These are phyloP conservation scores for Carex scoparia DNA, from an alignment of 176 grass and related monocot genomes.

Conservation along the genomic window DNA sequence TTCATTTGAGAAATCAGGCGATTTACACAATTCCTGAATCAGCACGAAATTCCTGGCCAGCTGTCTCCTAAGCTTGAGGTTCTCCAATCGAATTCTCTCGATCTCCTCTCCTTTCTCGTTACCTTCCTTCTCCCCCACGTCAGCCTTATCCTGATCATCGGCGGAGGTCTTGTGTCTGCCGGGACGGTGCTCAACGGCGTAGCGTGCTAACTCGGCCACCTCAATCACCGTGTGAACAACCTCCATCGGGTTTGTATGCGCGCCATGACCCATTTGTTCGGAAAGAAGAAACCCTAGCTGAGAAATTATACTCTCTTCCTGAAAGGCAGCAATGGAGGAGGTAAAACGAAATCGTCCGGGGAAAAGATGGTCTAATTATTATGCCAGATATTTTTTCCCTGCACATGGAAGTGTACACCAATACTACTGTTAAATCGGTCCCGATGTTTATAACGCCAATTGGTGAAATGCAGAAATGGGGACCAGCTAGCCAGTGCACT, in stretches of 20 bases:
- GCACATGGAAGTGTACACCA: background rate
- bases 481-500: no score
- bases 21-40: constrained; percentile 55
- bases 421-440: background rate
- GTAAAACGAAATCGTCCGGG: background rate
- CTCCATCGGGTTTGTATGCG: constrained; percentile 62
- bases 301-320: background rate
- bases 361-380: background rate
- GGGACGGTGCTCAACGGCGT: constrained; percentile 55
- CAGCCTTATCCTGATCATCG: background rate
- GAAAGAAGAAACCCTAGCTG: constrained; percentile 4
- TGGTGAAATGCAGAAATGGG: no score
- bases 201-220: constrained; percentile 71
- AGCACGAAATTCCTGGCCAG: constrained; percentile 60
- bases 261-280: constrained; percentile 33
- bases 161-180: constrained; percentile 17
- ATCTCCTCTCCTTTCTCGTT: constrained; percentile 29
- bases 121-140: background rate
- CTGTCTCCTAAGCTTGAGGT: constrained; percentile 55
- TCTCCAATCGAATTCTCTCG: constrained; percentile 49
- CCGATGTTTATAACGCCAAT: background rate
- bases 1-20: constrained; percentile 49
- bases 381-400: background rate
- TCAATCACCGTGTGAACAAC: constrained; percentile 68
- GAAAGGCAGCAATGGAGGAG: background rate